These are phyloP conservation scores for Phalaenopsis aphrodite DNA, from an alignment of 106 monocot genomes.

Conservation along the genomic window DNA sequence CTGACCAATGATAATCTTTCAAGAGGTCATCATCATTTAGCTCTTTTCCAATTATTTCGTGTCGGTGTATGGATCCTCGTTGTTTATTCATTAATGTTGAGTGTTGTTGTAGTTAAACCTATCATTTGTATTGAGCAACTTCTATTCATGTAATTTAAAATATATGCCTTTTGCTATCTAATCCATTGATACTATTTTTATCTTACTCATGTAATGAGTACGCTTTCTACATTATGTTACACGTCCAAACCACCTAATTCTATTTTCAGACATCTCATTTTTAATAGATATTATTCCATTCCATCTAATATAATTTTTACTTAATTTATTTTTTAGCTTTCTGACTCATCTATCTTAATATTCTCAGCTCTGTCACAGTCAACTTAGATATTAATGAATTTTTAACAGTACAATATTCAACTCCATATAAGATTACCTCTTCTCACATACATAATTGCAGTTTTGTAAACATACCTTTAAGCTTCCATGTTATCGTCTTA, in stretches of 20 bases:
- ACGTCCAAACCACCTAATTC: background rate
- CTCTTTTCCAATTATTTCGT: background rate
- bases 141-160: background rate
- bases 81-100: background rate
- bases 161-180: background rate
- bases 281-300: background rate
- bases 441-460: background rate
- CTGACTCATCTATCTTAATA: background rate
- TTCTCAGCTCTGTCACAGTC: background rate
- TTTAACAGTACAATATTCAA: background rate
- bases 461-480: background rate
- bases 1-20: no score
- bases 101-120: no score
- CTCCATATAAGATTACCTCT: no score
- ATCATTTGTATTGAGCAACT: background rate
- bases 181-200: background rate
- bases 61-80: background rate
- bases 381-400: background rate
- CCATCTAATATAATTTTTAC: background rate
- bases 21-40: background rate
- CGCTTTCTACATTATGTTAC: background rate
- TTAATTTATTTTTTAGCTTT: background rate
- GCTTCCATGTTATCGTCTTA: background rate
- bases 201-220: background rate
- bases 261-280: background rate